Evolutionary conservation across 2,329 filamentous ascomycete genomes (phyloP).

Genomic region (Epichloe bromicola): DNA sequence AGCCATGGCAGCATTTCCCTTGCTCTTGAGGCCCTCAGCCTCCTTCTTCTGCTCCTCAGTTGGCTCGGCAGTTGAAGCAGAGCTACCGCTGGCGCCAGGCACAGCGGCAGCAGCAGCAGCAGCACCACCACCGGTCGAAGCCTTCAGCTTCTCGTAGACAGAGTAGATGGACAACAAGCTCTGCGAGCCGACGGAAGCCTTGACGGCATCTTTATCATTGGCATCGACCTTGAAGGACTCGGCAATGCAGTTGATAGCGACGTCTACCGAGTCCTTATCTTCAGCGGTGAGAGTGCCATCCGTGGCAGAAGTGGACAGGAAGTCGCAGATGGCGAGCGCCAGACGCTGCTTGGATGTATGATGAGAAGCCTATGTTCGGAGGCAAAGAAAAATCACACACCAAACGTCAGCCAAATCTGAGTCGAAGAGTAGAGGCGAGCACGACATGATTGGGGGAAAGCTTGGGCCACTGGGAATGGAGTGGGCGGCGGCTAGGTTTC

Average conservation of each 20-base stretch:
- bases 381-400: not conserved
- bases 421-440: not conserved
- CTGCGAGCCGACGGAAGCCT: slow-evolving; percentile 71
- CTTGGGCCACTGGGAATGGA: no score
- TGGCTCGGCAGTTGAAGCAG: slow-evolving; percentile 15
- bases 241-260: slow-evolving; percentile 86
- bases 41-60: slow-evolving; percentile 56
- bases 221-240: slow-evolving; percentile 93
- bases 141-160: slow-evolving; percentile 91
- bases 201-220: slow-evolving; percentile 56
- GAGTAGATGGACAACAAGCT: slow-evolving; percentile 84
- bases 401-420: no score
- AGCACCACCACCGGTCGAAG: slow-evolving; percentile 24
- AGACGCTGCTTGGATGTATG: slow-evolving; percentile 63
- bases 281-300: slow-evolving; percentile 83
- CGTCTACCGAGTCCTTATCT: slow-evolving; percentile 86
- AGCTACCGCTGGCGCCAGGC: slow-evolving; percentile 17
- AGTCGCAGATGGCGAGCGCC: slow-evolving; percentile 94
- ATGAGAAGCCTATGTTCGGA: slow-evolving; percentile 18
- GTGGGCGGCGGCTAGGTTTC: no score
- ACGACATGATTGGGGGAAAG: not conserved
- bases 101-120: slow-evolving; percentile 19
- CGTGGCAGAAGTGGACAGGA: slow-evolving; percentile 68
- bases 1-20: slow-evolving; percentile 91
- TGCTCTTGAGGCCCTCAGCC: slow-evolving; percentile 77